Percentiles rank a stretch among this genome's conserved stretches.
Evolutionary conservation across 2,329 filamentous ascomycete genomes (phyloP).

Genomic region (Sclerotinia nivalis): DNA sequence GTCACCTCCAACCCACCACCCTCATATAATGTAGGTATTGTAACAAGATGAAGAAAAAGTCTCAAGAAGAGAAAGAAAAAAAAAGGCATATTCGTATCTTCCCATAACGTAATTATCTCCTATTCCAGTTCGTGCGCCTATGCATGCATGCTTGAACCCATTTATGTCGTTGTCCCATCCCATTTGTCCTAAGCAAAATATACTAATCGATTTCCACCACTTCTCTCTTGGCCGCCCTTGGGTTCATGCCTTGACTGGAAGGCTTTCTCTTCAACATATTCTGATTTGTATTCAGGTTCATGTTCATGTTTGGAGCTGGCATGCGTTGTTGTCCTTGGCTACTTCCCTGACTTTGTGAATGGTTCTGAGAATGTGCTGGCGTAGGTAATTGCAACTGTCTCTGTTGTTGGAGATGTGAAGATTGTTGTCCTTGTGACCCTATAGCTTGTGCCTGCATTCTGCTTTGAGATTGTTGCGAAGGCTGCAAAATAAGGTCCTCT

Average conservation of each 20-base stretch:
- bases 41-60: constrained; percentile 11
- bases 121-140: constrained; percentile 17
- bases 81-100: constrained; percentile 15
- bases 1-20: constrained; percentile 6
- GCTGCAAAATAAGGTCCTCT: constrained; percentile 1
- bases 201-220: constrained; percentile 36
- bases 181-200: constrained; percentile 1
- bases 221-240: constrained; percentile 26
- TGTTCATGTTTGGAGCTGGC: constrained; percentile 24
- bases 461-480: constrained; percentile 19
- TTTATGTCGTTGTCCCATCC: constrained; percentile 11
- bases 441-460: constrained; percentile 13
- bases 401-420: constrained; percentile 3
- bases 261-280: constrained; percentile 30
- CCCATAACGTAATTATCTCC: constrained; percentile 18
- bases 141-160: constrained; percentile 19
- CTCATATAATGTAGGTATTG: constrained; percentile 16
- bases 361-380: constrained; percentile 26
- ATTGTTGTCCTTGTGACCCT: constrained; percentile 9
- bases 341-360: constrained; percentile 26
- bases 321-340: constrained; percentile 22
- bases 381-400: constrained; percentile 25
- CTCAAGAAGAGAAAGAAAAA: neutral
- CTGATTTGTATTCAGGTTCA: constrained; percentile 18
- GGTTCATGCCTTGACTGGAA: constrained; percentile 30